Base-by-base conservation (phyloP, 129 eudicot species). In the Deinandra increscens region DNA sequence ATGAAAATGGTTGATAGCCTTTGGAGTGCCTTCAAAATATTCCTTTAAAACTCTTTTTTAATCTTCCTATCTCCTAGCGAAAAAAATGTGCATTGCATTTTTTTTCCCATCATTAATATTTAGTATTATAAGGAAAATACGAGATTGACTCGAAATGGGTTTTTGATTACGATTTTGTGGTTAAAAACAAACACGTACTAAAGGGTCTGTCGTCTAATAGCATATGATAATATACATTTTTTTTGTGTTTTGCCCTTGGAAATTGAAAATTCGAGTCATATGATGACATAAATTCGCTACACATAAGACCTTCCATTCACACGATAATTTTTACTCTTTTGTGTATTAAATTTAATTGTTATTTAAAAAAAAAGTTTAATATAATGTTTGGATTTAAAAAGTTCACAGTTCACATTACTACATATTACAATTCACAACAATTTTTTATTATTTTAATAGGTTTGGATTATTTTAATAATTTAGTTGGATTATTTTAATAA, bases 21-120 rank as follows among this genome's bases (percentile, higher is more conserved):
- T 81, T 81, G 79, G 85, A 76, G 85, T 77, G 81, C 79, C 82
- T 81, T 81, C 85, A 73, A 81, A 76, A 62, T 54, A 76, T 70
- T 59, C 81, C 75, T 50, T 69, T 68, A 29, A 29, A 48, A 43
- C 64, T 20, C 43, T 60, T 36, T 54, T 59, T 68, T 42, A 49
- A 49, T 44, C 55, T 71, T 56, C 58, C 54, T 18, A 15, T 68
- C 44, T 49, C 53, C 4, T 10, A 43, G 6, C 55, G n/a, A 49
- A 74, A 64, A 49, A 41, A 42, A 51, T n/a, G 65, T 17, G 44
- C 4, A 39, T 38, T 37, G 15, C 15, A 63, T 36, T 58, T 58
- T 29, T 55, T 1, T 2, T 50, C 56, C 56, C 26, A 46, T 9
- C 4, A 55, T 14, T 11, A 55, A 33, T 19, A 19, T 4, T 53